Conservation (phyloP, 169 alveolate species). For the Neospora caninum region DNA sequence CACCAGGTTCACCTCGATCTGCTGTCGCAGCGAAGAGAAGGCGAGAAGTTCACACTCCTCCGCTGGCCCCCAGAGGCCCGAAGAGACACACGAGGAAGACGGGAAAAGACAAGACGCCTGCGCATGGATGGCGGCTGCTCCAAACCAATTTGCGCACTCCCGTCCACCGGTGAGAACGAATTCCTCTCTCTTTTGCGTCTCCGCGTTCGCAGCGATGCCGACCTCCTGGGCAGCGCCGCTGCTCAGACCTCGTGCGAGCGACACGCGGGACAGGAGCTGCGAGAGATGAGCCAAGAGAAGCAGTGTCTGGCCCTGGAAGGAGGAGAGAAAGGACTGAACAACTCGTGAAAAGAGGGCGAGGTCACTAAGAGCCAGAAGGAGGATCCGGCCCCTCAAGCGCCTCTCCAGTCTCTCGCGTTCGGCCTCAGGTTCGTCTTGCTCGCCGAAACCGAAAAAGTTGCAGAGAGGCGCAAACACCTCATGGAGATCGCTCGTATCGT, state of each 20-base stretch:
- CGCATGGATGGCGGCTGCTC: no score
- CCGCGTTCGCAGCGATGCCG: background rate
- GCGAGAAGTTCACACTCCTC: no score
- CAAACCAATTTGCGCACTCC: no score
- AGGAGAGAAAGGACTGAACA: background rate
- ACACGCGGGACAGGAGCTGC: background rate
- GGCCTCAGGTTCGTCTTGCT: background rate
- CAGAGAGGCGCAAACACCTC: background rate
- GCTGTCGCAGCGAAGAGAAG: background rate
- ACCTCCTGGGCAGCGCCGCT: background rate
- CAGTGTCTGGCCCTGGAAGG: background rate
- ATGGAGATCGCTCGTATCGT: no score
- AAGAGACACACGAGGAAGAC: no score
- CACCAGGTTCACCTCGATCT: background rate
- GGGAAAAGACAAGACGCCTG: no score
- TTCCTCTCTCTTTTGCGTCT: background rate
- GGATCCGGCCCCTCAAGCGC: background rate
- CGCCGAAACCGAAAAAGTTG: background rate
- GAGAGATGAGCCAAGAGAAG: background rate
- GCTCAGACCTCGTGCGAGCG: background rate
- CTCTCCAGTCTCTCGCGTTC: background rate
- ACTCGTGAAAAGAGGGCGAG: background rate
- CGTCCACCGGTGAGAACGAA: no score
- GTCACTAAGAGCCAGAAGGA: background rate
- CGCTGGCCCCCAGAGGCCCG: no score